Conservation (phyloP, 1,284 basidiomycete species). For the Abortiporus biennis region DNA sequence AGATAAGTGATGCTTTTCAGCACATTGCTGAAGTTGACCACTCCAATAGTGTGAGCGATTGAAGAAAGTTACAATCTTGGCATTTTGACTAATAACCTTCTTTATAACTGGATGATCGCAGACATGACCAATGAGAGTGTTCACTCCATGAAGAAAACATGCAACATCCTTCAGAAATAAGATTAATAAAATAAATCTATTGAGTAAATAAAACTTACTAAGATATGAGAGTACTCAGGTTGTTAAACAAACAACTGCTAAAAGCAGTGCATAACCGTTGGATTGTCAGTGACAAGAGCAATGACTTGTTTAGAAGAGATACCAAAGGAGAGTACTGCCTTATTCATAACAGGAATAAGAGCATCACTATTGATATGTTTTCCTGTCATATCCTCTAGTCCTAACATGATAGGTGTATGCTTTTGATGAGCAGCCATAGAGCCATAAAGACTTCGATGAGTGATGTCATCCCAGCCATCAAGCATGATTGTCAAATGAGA, state of each 20-base stretch:
- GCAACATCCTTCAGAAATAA: conserved; percentile 6
- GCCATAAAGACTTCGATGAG: conserved; percentile 20
- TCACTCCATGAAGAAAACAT: conserved; percentile 16
- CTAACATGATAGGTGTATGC: conserved; percentile 16
- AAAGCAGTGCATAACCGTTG: conserved; percentile 13
- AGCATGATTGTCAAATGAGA: conserved; percentile 18
- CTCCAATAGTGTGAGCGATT: conserved; percentile 28
- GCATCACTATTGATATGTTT: conserved; percentile 17
- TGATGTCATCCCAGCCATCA: conserved; percentile 25
- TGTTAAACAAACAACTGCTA: conserved; percentile 6
- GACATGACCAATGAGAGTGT: conserved; percentile 25
- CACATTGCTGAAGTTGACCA: conserved; percentile 15
- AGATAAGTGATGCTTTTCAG: conserved; percentile 12
- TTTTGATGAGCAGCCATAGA: conserved; percentile 15
- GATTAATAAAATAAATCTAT: not conserved
- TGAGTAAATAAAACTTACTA: not conserved
- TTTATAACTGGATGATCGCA: conserved; percentile 17
- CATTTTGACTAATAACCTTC: conserved; percentile 12
- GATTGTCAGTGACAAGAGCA: conserved; percentile 14
- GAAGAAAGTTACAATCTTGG: conserved; percentile 25
- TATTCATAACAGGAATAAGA: conserved; percentile 12
- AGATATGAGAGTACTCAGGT: conserved; percentile 20
- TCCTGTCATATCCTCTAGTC: conserved; percentile 21
- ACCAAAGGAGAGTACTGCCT: conserved; percentile 13
- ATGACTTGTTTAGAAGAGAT: conserved; percentile 7